phyloP scores from a whole-genome alignment of 2,329 filamentous ascomycete genomes.

The Didymellaceae sp. region DNA sequence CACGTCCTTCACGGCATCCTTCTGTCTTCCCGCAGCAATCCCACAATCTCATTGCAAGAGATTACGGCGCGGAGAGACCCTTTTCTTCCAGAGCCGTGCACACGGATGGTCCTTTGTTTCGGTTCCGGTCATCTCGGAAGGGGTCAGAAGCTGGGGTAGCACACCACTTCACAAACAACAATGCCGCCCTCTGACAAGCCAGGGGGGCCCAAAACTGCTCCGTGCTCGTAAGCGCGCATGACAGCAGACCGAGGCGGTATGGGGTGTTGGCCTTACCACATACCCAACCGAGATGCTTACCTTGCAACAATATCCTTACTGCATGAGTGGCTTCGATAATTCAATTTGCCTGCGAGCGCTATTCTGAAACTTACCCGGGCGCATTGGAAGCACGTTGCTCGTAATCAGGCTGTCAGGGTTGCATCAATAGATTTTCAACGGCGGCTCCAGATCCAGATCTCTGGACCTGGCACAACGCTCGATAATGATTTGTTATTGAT shows the following conservation, averaged over 20 bases:
- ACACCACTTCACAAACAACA: not conserved
- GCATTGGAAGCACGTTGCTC: not conserved
- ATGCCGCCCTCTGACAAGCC: not conserved
- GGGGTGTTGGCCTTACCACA: not conserved
- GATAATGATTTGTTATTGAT: not conserved
- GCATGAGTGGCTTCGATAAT: not conserved
- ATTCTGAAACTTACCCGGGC: not conserved
- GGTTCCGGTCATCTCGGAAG: conserved; percentile 8
- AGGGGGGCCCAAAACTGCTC: not conserved
- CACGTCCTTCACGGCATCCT: conserved; percentile 10
- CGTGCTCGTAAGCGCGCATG: conserved; percentile 10
- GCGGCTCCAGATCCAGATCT: conserved; percentile 6
- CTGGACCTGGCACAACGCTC: conserved; percentile 5
- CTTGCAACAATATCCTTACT: not conserved
- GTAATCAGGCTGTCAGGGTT: not conserved
- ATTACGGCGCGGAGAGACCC: conserved; percentile 13
- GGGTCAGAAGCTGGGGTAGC: conserved; percentile 3
- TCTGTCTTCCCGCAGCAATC: conserved; percentile 1
- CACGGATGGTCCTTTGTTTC: conserved; percentile 4
- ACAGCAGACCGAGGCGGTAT: not conserved
- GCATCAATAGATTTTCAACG: not conserved
- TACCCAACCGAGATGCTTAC: not conserved
- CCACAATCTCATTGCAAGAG: conserved; percentile 8
- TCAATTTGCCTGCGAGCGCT: not conserved
- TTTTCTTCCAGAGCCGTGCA: conserved; percentile 14